These are phyloP conservation scores for Kuraishia molischiana DNA, from an alignment of 805 yeast genomes.

Conservation along the genomic window DNA sequence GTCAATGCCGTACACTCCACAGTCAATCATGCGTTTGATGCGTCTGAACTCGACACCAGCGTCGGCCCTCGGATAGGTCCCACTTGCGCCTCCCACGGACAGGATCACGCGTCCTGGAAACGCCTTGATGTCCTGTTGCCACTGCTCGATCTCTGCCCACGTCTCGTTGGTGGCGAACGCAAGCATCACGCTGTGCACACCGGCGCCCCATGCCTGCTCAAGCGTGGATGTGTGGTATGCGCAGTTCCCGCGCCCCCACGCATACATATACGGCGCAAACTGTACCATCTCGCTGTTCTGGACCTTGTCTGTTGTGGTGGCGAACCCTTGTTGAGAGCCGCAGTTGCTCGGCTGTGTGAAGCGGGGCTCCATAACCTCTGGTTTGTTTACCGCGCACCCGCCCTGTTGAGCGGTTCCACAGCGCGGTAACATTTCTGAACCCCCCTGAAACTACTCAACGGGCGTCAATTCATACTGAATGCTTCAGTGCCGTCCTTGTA, in stretches of 20 bases:
- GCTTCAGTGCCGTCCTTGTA: no score
- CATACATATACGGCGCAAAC: conserved; percentile 19
- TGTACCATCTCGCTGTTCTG: no score
- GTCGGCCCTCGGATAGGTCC: conserved; percentile 13
- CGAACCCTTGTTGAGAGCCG: no score
- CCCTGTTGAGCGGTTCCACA: no score
- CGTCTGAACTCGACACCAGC: conserved; percentile 9
- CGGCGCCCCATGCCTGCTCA: conserved; percentile 7
- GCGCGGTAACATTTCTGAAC: no score
- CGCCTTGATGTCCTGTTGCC: conserved; percentile 13
- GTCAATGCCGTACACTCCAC: conserved; percentile 14
- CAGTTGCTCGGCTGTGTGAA: no score
- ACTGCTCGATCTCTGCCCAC: conserved; percentile 14
- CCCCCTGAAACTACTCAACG: no score
- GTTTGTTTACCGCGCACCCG: no score
- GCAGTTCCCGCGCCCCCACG: conserved; percentile 15
- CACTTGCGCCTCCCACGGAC: conserved; percentile 22
- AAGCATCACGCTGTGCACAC: conserved; percentile 12
- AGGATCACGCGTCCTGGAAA: conserved; percentile 13
- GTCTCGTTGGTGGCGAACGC: conserved; percentile 17
- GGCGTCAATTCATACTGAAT: no score
- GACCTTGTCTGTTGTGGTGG: no score
- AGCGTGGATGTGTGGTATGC: conserved; percentile 10
- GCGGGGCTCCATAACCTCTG: no score
- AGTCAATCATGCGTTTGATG: conserved; percentile 9